Evolutionary conservation across 2,329 filamentous ascomycete species (phyloP).

Genomic region (Ophioceras dolichostomum): DNA sequence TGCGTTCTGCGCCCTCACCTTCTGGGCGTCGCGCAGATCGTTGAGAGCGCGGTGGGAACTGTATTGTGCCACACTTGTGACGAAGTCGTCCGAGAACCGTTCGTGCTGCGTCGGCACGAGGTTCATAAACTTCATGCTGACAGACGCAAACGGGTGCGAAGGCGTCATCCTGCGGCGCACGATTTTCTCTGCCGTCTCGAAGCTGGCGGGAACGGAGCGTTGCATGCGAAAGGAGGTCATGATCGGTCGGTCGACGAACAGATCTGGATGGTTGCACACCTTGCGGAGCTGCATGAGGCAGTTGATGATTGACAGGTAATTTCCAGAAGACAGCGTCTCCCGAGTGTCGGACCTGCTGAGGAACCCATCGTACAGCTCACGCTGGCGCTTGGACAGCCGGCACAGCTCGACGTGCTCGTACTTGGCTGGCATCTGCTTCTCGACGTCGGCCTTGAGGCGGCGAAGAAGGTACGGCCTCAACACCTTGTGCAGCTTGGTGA

Average conservation of each 20-base stretch:
- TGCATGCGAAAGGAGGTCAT: constrained; percentile 94
- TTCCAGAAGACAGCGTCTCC: constrained; percentile 79
- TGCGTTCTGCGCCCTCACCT: constrained; percentile 42
- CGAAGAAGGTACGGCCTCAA: constrained; percentile 84
- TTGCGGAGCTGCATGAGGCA: constrained; percentile 96
- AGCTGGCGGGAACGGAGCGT: constrained; percentile 63
- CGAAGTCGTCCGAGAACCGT: constrained; percentile 45
- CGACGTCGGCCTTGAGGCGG: constrained; percentile 87
- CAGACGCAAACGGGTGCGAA: constrained; percentile 46
- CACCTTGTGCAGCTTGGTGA: constrained; percentile 87
- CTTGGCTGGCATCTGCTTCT: constrained; percentile 98
- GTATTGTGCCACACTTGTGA: constrained; percentile 48
- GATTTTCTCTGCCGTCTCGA: constrained; percentile 57
- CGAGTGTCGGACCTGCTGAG: constrained; percentile 82
- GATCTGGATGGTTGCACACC: constrained; percentile 95
- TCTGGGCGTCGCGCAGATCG: constrained; percentile 61
- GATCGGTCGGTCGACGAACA: constrained; percentile 92
- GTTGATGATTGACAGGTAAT: constrained; percentile 96
- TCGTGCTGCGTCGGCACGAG: constrained; percentile 64
- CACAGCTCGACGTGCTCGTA: constrained; percentile 97
- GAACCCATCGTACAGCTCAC: constrained; percentile 94
- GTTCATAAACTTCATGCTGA: constrained; percentile 68
- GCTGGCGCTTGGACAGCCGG: constrained; percentile 85
- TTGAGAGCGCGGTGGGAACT: constrained; percentile 59
- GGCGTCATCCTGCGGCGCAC: constrained; percentile 56